phyloP scores from a whole-genome alignment of 257 asterid genomes.

The Verbena officinalis region DNA sequence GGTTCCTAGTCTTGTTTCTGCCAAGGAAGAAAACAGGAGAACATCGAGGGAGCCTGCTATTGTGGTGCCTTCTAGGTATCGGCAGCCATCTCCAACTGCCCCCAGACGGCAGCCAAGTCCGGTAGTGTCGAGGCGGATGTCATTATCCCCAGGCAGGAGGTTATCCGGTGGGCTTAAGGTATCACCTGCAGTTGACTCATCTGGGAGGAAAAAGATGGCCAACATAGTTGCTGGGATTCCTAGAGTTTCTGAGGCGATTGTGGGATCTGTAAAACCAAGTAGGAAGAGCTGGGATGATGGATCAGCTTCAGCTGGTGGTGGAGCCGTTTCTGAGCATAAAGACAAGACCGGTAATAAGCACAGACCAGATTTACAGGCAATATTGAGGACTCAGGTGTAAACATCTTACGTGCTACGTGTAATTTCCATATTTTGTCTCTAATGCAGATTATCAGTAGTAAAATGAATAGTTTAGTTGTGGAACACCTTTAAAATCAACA shows the following conservation, averaged over 20 bases:
- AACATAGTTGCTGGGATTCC: conserved; percentile 72
- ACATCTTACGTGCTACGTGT: not conserved
- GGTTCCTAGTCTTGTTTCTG: conserved; percentile 83
- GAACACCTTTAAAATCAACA: not conserved
- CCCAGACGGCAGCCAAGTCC: conserved; percentile 84
- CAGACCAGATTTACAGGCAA: conserved; percentile 77
- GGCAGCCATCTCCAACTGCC: conserved; percentile 85
- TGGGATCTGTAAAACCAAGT: conserved; percentile 54
- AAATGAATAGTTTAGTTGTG: not conserved
- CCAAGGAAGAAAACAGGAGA: conserved; percentile 85
- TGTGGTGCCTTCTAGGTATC: conserved; percentile 87
- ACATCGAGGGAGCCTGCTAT: conserved; percentile 77
- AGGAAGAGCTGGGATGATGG: conserved; percentile 96
- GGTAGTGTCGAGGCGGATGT: conserved; percentile 68
- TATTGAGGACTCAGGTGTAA: conserved; percentile 91
- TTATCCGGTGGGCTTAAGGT: conserved; percentile 75
- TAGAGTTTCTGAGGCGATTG: conserved; percentile 72
- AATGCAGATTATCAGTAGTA: not conserved
- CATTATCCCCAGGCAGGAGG: conserved; percentile 83
- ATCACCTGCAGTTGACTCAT: conserved; percentile 64
- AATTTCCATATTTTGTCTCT: not conserved
- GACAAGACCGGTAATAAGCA: conserved; percentile 52
- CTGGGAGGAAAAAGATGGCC: conserved; percentile 80
- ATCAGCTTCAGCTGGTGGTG: conserved; percentile 42
- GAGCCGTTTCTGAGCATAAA: conserved; percentile 54